Conservation (phyloP, 176 grass and related monocot species). For the Microstegium vimineum region DNA sequence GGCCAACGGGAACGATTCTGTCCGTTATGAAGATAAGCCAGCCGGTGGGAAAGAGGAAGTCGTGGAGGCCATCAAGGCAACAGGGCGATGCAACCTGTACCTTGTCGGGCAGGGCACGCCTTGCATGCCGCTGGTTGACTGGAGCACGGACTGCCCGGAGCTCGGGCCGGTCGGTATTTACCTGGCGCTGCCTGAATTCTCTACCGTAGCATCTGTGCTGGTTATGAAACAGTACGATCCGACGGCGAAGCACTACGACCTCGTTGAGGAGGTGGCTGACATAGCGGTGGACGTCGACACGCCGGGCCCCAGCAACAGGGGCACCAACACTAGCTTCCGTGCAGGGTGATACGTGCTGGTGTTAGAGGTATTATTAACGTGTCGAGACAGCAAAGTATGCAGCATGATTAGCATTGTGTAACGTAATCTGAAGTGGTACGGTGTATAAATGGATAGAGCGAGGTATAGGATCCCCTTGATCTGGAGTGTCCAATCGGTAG, state of each 20-base stretch:
- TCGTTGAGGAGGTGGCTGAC: conserved; percentile 37
- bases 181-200: conserved; percentile 48
- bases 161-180: conserved; percentile 52
- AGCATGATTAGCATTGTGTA: neutral
- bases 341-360: neutral
- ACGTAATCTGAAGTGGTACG: neutral
- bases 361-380: neutral
- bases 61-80: conserved; percentile 15
- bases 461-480: neutral
- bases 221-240: conserved; percentile 62
- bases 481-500: no score
- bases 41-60: conserved; percentile 3
- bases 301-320: neutral
- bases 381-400: neutral
- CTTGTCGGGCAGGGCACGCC: conserved; percentile 40
- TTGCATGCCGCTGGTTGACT: conserved; percentile 15
- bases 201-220: conserved; percentile 41
- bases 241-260: conserved; percentile 22
- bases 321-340: neutral
- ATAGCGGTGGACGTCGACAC: conserved; percentile 31
- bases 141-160: conserved; percentile 49
- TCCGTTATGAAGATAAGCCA: conserved; percentile 35
- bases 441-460: neutral
- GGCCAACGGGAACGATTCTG: conserved; percentile 20
- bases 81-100: conserved; percentile 38